Evolutionary conservation across 495 filamentous ascomycete species (phyloP).

Genomic region (Penicillium canariense): DNA sequence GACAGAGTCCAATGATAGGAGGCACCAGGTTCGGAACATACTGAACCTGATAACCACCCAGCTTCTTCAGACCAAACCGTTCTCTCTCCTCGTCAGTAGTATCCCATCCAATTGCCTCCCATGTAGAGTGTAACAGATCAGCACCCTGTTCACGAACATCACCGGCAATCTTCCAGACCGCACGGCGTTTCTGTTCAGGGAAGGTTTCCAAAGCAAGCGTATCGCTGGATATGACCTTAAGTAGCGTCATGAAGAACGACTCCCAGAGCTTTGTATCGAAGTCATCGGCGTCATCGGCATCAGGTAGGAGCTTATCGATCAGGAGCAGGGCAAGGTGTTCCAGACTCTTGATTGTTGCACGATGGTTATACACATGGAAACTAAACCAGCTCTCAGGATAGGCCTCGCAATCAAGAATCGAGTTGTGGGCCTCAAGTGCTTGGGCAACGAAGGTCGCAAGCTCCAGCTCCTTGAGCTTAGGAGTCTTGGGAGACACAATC

Average conservation of each 20-base stretch:
- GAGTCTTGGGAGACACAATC: constrained; percentile 50
- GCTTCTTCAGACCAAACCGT: constrained; percentile 74
- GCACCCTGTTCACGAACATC: constrained; percentile 93
- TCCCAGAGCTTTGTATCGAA: constrained; percentile 96
- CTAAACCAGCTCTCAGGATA: constrained; percentile 91
- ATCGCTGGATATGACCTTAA: constrained; percentile 85
- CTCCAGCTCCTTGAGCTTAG: constrained; percentile 69
- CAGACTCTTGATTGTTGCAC: constrained; percentile 82
- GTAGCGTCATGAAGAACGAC: constrained; percentile 81
- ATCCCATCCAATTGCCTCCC: constrained; percentile 98
- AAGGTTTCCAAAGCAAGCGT: constrained; percentile 92
- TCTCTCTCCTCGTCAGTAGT: constrained; percentile 69
- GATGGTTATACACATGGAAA: constrained; percentile 92
- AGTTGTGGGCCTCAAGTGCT: constrained; percentile 74
- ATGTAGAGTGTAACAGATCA: constrained; percentile 74
- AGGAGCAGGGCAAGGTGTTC: constrained; percentile 78
- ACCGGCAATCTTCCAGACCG: constrained; percentile 98
- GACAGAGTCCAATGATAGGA: constrained; percentile 88
- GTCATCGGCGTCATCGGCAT: constrained; percentile 85
- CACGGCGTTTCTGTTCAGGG: constrained; percentile 91
- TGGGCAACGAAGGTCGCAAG: constrained; percentile 71
- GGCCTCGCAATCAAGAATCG: constrained; percentile 82
- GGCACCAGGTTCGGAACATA: constrained; percentile 91
- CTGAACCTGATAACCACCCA: constrained; percentile 97
- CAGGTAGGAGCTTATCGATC: constrained; percentile 72